Conservation (phyloP, 2,329 filamentous ascomycete species). For the Aureobasidium leucospermi region DNA sequence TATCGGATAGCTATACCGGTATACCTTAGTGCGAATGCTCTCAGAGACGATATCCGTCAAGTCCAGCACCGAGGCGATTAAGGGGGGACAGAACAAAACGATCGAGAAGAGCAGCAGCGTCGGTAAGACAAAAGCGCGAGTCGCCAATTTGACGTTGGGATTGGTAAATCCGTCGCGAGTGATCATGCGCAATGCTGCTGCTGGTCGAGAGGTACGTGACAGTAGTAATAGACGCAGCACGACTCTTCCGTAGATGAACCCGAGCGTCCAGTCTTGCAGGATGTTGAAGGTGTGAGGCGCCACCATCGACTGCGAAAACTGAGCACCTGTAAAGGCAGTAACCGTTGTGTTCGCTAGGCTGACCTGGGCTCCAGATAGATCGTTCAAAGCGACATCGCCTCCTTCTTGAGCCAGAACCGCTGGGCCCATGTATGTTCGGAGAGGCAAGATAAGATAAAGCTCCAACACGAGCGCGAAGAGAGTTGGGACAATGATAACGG, state of each 20-base stretch:
- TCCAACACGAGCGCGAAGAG: constrained; percentile 75
- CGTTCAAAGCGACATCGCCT: not conserved
- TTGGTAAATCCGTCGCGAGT: constrained; percentile 64
- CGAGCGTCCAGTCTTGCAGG: constrained; percentile 89
- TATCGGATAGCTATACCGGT: constrained; percentile 68
- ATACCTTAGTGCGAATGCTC: constrained; percentile 33
- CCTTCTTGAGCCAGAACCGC: not conserved
- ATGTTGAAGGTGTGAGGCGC: constrained; percentile 66
- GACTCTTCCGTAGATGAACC: constrained; percentile 83
- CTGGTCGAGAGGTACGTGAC: constrained; percentile 62
- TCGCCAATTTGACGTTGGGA: constrained; percentile 72
- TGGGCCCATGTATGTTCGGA: constrained; percentile 64
- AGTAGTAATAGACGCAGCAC: constrained; percentile 61
- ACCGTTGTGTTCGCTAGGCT: not conserved
- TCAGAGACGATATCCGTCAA: constrained; percentile 1
- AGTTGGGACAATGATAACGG: constrained; percentile 73
- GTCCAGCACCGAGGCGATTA: constrained; percentile 41
- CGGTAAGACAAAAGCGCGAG: constrained; percentile 79
- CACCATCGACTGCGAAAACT: not conserved
- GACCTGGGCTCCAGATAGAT: constrained; percentile 16
- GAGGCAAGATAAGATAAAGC: constrained; percentile 78
- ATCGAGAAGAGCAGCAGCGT: constrained; percentile 53
- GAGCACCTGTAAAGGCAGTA: not conserved
- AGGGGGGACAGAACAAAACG: constrained; percentile 59
- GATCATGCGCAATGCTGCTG: constrained; percentile 67